These are phyloP conservation scores for Bruguiera parviflora DNA, from an alignment of 345 rosid species.

Conservation along the genomic window DNA sequence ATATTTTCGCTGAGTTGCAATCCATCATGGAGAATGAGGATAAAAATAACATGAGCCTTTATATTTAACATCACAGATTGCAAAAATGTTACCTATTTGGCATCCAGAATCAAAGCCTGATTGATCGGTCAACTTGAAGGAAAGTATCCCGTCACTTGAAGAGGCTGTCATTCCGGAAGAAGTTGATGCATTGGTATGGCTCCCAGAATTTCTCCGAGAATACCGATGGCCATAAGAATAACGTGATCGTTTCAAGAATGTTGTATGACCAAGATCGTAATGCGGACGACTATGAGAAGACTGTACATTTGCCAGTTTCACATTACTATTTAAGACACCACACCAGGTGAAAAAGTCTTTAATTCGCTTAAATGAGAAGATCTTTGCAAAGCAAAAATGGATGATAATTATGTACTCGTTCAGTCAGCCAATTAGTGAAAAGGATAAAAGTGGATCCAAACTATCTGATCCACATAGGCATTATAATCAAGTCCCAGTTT, in stretches of 20 bases:
- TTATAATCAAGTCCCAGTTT: no score
- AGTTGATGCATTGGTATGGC: conserved; percentile 35
- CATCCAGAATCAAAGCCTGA: conserved; percentile 27
- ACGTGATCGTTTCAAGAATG: conserved; percentile 54
- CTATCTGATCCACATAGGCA: neutral
- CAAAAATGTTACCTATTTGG: conserved; percentile 26
- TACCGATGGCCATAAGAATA: conserved; percentile 52
- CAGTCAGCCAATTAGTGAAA: neutral
- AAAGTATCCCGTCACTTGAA: conserved; percentile 30
- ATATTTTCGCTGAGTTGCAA: neutral
- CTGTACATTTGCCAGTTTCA: conserved; percentile 34
- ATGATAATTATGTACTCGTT: neutral
- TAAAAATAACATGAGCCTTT: neutral
- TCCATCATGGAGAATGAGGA: neutral
- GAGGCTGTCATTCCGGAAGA: conserved; percentile 38
- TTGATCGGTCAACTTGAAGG: conserved; percentile 36
- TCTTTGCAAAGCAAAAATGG: conserved; percentile 31
- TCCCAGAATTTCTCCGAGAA: conserved; percentile 43
- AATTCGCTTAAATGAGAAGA: conserved; percentile 7
- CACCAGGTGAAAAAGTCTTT: conserved; percentile 20
- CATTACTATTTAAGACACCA: conserved; percentile 30
- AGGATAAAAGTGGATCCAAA: neutral
- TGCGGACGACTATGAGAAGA: conserved; percentile 32
- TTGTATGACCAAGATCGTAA: conserved; percentile 38
- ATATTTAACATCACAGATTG: neutral